Evolutionary conservation across 2,329 filamentous ascomycete species (phyloP).

Genomic region (Tolypocladium ovalisporum): DNA sequence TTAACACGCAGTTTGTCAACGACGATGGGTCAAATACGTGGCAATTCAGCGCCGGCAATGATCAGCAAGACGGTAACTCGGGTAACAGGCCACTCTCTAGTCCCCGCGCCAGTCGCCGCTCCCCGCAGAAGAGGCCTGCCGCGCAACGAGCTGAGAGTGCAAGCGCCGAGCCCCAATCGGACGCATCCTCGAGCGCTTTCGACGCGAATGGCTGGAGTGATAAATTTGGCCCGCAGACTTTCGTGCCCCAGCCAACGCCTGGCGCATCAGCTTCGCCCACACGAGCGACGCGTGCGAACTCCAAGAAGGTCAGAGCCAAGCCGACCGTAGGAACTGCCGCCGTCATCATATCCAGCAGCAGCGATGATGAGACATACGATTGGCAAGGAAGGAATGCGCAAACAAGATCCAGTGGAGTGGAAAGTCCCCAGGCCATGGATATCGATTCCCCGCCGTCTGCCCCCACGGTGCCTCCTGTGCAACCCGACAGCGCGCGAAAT

Average conservation of each 20-base stretch:
- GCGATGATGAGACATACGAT: slow-evolving; percentile 27
- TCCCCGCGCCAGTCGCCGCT: slow-evolving; percentile 26
- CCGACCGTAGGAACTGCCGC: slow-evolving; percentile 32
- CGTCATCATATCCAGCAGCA: slow-evolving; percentile 37
- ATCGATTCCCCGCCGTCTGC: slow-evolving; percentile 42
- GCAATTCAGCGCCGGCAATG: slow-evolving; percentile 41
- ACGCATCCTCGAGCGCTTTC: slow-evolving; percentile 25
- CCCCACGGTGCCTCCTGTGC: slow-evolving; percentile 10
- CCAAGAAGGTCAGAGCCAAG: slow-evolving; percentile 51
- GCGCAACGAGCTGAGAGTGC: slow-evolving; percentile 10
- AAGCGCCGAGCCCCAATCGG: slow-evolving; percentile 10
- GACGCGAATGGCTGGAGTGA: slow-evolving; percentile 42
- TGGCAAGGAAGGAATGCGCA: slow-evolving; percentile 23
- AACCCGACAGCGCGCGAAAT: slow-evolving; percentile 28
- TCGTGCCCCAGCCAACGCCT: slow-evolving; percentile 32
- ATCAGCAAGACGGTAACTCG: slow-evolving; percentile 15
- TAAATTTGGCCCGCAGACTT: slow-evolving; percentile 43
- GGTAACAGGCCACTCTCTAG: slow-evolving; percentile 25
- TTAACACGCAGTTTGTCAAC: slow-evolving; percentile 49
- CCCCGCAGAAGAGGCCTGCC: slow-evolving; percentile 21
- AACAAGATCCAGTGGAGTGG: slow-evolving; percentile 15
- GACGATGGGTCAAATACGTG: slow-evolving; percentile 33
- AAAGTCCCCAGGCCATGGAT: slow-evolving; percentile 53
- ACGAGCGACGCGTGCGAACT: slow-evolving; percentile 30
- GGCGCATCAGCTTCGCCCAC: slow-evolving; percentile 32